Conservation (phyloP, 169 alveolate genomes). For the Cyclospora cayetanensis region DNA sequence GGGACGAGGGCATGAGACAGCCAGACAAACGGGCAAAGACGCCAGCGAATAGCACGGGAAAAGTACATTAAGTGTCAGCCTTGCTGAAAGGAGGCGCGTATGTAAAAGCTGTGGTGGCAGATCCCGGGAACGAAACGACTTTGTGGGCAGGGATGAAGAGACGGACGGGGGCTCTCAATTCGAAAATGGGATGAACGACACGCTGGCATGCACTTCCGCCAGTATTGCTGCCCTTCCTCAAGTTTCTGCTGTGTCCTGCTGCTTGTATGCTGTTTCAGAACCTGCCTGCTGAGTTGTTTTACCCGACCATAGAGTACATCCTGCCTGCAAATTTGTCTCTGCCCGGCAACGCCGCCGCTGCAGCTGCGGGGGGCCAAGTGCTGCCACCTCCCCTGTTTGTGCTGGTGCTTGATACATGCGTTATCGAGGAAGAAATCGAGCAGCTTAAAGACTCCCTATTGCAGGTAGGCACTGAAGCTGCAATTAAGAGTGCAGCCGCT, state of each 20-base stretch:
- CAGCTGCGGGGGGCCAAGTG: conserved; percentile 52
- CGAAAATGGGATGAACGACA: too few species aligned
- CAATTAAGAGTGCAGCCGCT: neutral
- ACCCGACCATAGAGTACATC: conserved; percentile 97
- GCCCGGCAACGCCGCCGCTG: conserved; percentile 50
- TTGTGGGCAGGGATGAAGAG: too few species aligned
- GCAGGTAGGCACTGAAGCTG: conserved; percentile 83
- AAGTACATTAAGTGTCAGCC: too few species aligned
- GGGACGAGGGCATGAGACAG: too few species aligned
- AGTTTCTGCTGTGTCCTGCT: neutral
- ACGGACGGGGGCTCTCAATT: too few species aligned
- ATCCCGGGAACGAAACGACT: too few species aligned
- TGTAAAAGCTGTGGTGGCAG: too few species aligned
- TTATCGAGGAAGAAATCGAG: conserved; percentile 94
- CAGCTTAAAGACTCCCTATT: conserved; percentile 97
- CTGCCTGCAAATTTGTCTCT: conserved; percentile 82
- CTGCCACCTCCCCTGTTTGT: conserved; percentile 93
- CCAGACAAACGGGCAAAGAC: too few species aligned
- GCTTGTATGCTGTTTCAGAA: conserved; percentile 75
- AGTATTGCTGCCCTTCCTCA: too few species aligned
- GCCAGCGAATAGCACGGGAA: too few species aligned
- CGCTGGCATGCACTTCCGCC: too few species aligned
- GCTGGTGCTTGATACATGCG: conserved; percentile 96
- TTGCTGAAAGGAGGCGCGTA: too few species aligned
- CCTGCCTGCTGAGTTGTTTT: conserved; percentile 97